Evolutionary conservation across 192 early-diverging fungal species (phyloP).

Genomic region (Chytriomyces hyalinus): DNA sequence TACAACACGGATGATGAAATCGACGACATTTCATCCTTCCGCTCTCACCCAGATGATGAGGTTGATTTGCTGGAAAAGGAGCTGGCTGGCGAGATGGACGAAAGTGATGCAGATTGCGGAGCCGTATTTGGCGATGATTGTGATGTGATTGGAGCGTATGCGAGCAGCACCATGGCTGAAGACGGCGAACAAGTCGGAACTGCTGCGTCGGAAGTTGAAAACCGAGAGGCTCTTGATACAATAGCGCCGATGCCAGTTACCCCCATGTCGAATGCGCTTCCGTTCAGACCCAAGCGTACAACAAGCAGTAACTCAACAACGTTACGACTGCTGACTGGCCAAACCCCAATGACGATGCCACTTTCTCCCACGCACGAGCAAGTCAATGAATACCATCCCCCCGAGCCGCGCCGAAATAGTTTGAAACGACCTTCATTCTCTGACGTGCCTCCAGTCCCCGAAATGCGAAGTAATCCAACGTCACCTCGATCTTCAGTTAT

Average conservation of each 20-base stretch:
- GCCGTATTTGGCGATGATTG: constrained; percentile 1
- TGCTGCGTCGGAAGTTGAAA: not conserved
- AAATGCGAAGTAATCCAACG: too few relatives aligned
- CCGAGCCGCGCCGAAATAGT: not conserved
- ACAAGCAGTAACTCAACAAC: not conserved
- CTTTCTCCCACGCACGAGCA: not conserved
- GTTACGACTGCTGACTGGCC: not conserved
- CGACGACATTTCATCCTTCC: not conserved
- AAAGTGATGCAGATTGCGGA: not conserved
- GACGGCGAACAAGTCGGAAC: too few relatives aligned
- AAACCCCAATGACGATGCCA: too few relatives aligned
- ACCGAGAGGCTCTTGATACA: not conserved
- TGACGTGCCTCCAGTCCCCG: not conserved
- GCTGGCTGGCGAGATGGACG: not conserved
- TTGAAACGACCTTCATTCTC: not conserved
- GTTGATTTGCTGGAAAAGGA: too few relatives aligned
- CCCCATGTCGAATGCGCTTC: not conserved
- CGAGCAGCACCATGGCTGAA: not conserved
- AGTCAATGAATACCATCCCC: not conserved
- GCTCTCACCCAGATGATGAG: not conserved
- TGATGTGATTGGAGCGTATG: not conserved
- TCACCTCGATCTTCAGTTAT: too few relatives aligned
- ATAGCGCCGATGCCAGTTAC: not conserved
- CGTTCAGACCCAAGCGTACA: not conserved
- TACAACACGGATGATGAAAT: not conserved